Evolutionary conservation across 2,329 filamentous ascomycete genomes (phyloP), one percentile per base, ranked within the genome.

Genomic region (Raffaelea ambrosiae): DNA sequence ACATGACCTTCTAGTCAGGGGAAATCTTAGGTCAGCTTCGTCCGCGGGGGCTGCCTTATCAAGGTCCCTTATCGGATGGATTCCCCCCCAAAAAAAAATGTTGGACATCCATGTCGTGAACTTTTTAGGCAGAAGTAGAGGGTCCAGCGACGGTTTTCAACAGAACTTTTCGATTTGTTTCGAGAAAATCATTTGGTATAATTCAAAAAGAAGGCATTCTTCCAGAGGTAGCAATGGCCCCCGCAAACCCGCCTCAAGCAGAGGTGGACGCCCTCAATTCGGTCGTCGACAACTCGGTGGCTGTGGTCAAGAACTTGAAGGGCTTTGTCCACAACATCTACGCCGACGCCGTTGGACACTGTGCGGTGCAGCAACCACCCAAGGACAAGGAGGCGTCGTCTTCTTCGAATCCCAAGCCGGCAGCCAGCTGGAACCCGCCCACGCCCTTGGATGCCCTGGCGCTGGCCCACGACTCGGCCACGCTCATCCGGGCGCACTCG

Each of bases 401-500:
- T 9, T 9, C 31, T 9, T 13, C 8, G 20, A 20, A 18, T 21
- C 14, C 13, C 13, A 22, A 23, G n/a, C 23, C 45, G 31, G 14
- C 18, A 9, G 18, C 10, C 3, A 7, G n/a, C 52, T 33, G 42
- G 21, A 39, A 48, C 50, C 46, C 43, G 31, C 49, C 43, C 36
- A 51, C 55, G 2, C 51, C 54, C 36, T 26, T 79, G 60, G 65
- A 84, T 53, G 72, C 81, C 10, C 74, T 95, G 21, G 68, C 79
- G 14, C 74, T 91, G 49, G 79, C 90, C 31, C 76, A 78, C 57
- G 84, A 90, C 57, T 77, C 86, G 0, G 78, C 87, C 1, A 77
- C 74, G 22, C 73, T 94, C 5, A 79, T 95, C 50, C 83, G 80
- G 61, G 87, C 89, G 0, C 88, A 96, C 61, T 79, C 83, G 2